These are phyloP conservation scores for Zhuliangozyma parablackwelliae DNA, from an alignment of 1,139 yeast species.

Conservation along the genomic window DNA sequence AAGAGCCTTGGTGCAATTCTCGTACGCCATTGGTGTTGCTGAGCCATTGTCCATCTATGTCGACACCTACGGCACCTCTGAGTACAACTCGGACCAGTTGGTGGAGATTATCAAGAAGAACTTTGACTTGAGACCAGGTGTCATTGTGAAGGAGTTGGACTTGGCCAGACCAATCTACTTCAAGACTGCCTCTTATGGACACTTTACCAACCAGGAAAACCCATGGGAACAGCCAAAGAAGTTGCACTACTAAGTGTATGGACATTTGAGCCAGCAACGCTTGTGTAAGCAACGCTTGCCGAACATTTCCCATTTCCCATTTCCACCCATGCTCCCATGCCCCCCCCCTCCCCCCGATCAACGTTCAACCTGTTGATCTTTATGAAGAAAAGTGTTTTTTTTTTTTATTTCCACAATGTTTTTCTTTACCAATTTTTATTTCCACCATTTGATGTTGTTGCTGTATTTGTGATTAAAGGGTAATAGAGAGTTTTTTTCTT, in stretches of 20 bases:
- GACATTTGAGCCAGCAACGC: too few relatives aligned
- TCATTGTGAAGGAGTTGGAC: constrained; percentile 91
- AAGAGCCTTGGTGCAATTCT: constrained; percentile 97
- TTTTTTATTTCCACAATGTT: neutral
- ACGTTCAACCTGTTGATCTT: neutral
- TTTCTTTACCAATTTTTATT: constrained; percentile 8
- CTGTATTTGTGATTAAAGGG: constrained; percentile 22
- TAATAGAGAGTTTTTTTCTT: constrained; percentile 39
- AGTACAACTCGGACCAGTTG: constrained; percentile 81
- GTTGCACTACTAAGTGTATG: constrained; percentile 56
- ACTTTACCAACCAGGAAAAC: constrained; percentile 98
- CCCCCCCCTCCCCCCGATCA: too few relatives aligned
- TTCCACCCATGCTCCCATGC: too few relatives aligned
- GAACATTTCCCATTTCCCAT: too few relatives aligned
- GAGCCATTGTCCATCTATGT: constrained; percentile 97
- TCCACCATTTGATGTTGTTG: constrained; percentile 16
- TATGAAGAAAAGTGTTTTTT: neutral
- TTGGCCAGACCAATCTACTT: constrained; percentile 98
- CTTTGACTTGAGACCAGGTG: constrained; percentile 99
- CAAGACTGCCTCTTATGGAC: constrained; percentile 99
- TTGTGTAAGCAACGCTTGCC: too few relatives aligned
- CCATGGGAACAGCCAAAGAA: constrained; percentile 94
- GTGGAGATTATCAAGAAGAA: constrained; percentile 87
- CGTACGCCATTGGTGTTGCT: constrained; percentile 99
- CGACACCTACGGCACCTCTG: constrained; percentile 96